These are phyloP conservation scores for Dactylellina sp. DNA, from an alignment of 2,329 filamentous ascomycete genomes.

Conservation along the genomic window DNA sequence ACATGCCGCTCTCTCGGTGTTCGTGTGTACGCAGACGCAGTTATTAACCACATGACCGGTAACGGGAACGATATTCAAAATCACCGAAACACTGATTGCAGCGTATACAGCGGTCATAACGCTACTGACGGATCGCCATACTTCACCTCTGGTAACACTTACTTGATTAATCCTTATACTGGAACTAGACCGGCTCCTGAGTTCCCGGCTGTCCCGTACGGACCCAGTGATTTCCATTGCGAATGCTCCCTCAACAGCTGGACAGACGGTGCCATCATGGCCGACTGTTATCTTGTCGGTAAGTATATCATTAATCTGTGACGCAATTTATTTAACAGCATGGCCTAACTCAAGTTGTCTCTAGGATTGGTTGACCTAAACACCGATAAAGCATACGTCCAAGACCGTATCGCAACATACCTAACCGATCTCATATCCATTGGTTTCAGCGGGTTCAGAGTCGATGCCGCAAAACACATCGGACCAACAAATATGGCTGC, in stretches of 20 bases:
- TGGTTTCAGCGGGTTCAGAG: constrained; percentile 61
- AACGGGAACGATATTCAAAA: constrained; percentile 61
- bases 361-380: constrained; percentile 60
- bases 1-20: constrained; percentile 61
- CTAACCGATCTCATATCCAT: constrained; percentile 61
- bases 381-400: constrained; percentile 61
- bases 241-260: constrained; percentile 60
- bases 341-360: constrained; percentile 6
- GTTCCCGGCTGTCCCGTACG: constrained; percentile 61
- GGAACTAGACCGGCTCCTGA: constrained; percentile 61
- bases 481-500: constrained; percentile 60
- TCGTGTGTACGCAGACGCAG: constrained; percentile 61
- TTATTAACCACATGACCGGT: constrained; percentile 61
- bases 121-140: constrained; percentile 61
- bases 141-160: constrained; percentile 61
- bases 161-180: constrained; percentile 60
- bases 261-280: constrained; percentile 61
- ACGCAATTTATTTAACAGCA: background rate
- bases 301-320: background rate
- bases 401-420: constrained; percentile 61
- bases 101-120: constrained; percentile 60
- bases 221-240: constrained; percentile 62
- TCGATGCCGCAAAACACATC: constrained; percentile 62
- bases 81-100: constrained; percentile 60
- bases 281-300: constrained; percentile 60